Evolutionary conservation across 306 rosid species (phyloP).

Genomic region (Hippophae rhamnoides): DNA sequence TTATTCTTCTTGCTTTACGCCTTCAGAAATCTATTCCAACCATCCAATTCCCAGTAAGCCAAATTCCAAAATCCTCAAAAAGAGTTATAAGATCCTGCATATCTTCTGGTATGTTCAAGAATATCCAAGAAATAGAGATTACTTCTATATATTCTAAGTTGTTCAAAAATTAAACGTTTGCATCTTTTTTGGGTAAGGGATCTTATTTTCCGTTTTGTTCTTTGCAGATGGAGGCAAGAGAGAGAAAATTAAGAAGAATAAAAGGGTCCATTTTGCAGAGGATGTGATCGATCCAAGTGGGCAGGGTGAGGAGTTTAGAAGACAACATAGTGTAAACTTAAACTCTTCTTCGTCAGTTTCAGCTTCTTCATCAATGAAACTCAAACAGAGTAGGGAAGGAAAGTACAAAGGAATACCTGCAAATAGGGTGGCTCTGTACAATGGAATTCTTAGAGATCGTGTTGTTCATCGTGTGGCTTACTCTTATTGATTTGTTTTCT

Average conservation of each 20-base stretch:
- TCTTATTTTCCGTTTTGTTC: slow-evolving; percentile 3
- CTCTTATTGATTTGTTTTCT: too few species aligned
- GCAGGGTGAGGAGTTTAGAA: slow-evolving; percentile 51
- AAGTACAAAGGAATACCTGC: slow-evolving; percentile 60
- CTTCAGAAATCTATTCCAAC: slow-evolving; percentile 44
- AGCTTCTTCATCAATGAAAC: slow-evolving; percentile 18
- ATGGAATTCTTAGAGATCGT: slow-evolving; percentile 83
- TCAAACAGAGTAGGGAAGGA: slow-evolving; percentile 14
- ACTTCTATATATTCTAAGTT: background rate
- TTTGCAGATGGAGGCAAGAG: slow-evolving; percentile 42
- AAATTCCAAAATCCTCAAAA: slow-evolving; percentile 21
- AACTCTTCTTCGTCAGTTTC: slow-evolving; percentile 14
- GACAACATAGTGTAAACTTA: slow-evolving; percentile 17
- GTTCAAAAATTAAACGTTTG: too few species aligned
- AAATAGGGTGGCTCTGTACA: slow-evolving; percentile 69
- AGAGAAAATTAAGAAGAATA: slow-evolving; percentile 39
- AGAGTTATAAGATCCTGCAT: slow-evolving; percentile 70
- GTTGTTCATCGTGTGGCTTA: slow-evolving; percentile 53
- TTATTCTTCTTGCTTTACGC: slow-evolving; percentile 72
- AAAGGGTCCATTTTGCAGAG: slow-evolving; percentile 68
- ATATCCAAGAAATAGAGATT: background rate
- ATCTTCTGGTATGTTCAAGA: slow-evolving; percentile 46
- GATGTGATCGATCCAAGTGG: slow-evolving; percentile 66
- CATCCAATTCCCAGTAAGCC: slow-evolving; percentile 27
- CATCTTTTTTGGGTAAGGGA: background rate